Conservation (phyloP, 2,329 filamentous ascomycete genomes). For the Fusarium tupiense region DNA sequence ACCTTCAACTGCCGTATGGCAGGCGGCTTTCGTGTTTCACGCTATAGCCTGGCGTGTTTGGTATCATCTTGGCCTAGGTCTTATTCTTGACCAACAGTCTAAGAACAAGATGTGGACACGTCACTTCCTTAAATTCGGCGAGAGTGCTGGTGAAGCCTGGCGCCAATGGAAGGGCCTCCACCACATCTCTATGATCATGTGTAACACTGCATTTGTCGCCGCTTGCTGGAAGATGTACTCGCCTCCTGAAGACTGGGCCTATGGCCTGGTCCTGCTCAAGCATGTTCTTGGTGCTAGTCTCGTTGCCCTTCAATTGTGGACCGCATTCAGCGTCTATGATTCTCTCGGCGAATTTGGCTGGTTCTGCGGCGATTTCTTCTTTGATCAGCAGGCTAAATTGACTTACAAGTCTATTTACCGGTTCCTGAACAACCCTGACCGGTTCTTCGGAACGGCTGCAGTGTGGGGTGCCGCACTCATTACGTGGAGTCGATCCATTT, state of each 20-base stretch:
- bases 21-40: constrained; percentile 82
- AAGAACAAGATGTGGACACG: constrained; percentile 94
- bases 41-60: constrained; percentile 87
- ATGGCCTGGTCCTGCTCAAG: constrained; percentile 84
- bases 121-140: constrained; percentile 97
- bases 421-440: constrained; percentile 97
- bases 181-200: constrained; percentile 90
- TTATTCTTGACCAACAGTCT: constrained; percentile 86
- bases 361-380: constrained; percentile 99
- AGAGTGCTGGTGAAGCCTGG: constrained; percentile 91
- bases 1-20: constrained; percentile 78
- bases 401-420: constrained; percentile 98
- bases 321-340: constrained; percentile 90
- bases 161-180: constrained; percentile 97
- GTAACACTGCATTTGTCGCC: constrained; percentile 87
- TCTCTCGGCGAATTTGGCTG: constrained; percentile 97
- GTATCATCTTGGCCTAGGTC: constrained; percentile 89
- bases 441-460: constrained; percentile 92
- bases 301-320: constrained; percentile 91
- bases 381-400: constrained; percentile 85
- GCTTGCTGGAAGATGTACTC: constrained; percentile 97
- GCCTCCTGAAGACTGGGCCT: constrained; percentile 85
- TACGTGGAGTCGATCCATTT: constrained; percentile 87
- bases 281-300: constrained; percentile 86
- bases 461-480: constrained; percentile 95